Conservation (phyloP, 225 moss, liverwort and hornwort species). For the Takakia lepidozioides region DNA sequence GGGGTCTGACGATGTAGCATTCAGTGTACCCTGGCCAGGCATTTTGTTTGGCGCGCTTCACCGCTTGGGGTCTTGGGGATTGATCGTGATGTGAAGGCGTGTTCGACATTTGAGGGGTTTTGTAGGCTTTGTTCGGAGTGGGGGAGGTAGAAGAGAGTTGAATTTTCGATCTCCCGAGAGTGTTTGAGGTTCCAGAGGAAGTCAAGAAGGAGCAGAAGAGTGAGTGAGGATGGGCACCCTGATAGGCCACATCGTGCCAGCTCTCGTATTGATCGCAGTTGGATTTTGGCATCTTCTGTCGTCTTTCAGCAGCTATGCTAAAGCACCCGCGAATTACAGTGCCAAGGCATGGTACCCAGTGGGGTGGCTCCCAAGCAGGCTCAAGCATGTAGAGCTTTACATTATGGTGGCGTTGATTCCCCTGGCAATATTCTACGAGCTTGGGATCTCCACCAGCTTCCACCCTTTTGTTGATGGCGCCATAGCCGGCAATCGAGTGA, state of each 20-base stretch:
- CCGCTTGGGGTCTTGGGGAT: no score
- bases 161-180: no score
- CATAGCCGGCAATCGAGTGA: slow-evolving; percentile 69
- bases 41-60: no score
- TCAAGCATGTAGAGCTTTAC: slow-evolving; percentile 77
- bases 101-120: no score
- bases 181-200: no score
- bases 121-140: no score
- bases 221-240: slow-evolving; percentile 59
- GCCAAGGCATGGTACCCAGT: slow-evolving; percentile 85
- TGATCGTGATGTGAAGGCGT: no score
- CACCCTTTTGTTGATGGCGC: slow-evolving; percentile 55
- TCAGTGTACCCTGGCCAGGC: no score
- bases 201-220: no score
- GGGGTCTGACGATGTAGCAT: no score
- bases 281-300: slow-evolving; percentile 76
- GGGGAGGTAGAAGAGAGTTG: no score
- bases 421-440: slow-evolving; percentile 80
- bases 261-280: slow-evolving; percentile 52
- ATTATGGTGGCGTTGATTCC: slow-evolving; percentile 62
- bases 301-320: slow-evolving; percentile 43
- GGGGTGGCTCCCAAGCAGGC: slow-evolving; percentile 45
- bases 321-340: slow-evolving; percentile 61
- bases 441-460: slow-evolving; percentile 78
- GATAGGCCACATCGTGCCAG: slow-evolving; percentile 66